Conservation (phyloP, 2,329 filamentous ascomycete species). For the Hypoxylon sp. region DNA sequence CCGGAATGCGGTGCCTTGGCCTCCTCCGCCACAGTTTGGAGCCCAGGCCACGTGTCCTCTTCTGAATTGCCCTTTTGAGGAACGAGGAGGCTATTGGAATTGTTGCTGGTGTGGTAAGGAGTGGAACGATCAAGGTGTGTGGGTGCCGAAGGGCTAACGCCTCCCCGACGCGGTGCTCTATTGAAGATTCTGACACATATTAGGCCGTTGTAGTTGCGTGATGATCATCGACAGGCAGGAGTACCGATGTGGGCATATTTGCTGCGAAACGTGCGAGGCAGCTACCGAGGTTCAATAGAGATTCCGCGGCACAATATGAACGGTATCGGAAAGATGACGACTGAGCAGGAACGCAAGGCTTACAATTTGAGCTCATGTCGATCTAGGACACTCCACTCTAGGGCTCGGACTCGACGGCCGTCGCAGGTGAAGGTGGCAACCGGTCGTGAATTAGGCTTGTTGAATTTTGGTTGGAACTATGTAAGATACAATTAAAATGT, state of each 20-base stretch:
- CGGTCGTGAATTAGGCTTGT: constrained; percentile 19
- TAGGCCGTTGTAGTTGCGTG: constrained; percentile 62
- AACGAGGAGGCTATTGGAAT: constrained; percentile 64
- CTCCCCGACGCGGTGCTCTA: background rate
- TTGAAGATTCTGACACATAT: constrained; percentile 32
- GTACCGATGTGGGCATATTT: constrained; percentile 67
- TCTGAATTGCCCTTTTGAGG: constrained; percentile 63
- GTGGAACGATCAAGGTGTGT: constrained; percentile 59
- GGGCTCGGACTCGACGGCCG: constrained; percentile 10
- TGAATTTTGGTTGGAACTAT: constrained; percentile 14
- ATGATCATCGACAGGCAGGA: constrained; percentile 65
- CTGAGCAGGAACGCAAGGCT: background rate
- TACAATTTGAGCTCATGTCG: background rate
- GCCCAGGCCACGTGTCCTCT: constrained; percentile 59
- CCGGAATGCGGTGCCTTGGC: constrained; percentile 60
- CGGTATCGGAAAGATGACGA: constrained; percentile 1
- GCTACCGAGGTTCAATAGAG: constrained; percentile 51
- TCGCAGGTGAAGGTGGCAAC: constrained; percentile 19
- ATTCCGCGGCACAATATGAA: constrained; percentile 7
- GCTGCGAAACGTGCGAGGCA: constrained; percentile 63
- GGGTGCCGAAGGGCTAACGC: background rate
- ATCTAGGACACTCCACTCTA: constrained; percentile 3
- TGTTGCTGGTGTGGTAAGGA: constrained; percentile 69
- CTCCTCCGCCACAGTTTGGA: constrained; percentile 61
- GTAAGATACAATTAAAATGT: constrained; percentile 25